phyloP scores from a whole-genome alignment of 75 land plant genomes.

The Cupressus sempervirens region DNA sequence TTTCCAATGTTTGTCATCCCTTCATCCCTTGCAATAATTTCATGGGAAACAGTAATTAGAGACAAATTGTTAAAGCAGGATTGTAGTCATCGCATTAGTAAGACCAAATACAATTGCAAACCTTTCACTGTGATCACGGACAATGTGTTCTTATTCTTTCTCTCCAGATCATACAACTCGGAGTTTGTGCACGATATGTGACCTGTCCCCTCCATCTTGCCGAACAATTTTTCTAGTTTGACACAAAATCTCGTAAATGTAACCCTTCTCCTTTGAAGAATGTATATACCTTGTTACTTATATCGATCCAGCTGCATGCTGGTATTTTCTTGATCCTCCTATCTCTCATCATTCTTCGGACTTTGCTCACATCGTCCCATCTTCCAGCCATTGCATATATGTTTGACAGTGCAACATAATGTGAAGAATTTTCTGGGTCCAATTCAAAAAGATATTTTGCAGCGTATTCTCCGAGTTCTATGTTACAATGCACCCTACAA shows the following conservation, averaged over 20 bases:
- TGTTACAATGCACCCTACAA: not conserved
- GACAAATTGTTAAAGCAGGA: constrained; percentile 11
- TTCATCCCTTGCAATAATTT: constrained; percentile 28
- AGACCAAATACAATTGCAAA: not conserved
- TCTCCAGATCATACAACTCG: not conserved
- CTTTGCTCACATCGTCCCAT: not conserved
- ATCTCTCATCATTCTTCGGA: constrained; percentile 12
- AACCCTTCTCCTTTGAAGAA: not conserved
- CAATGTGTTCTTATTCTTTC: not conserved
- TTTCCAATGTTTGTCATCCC: constrained; percentile 25
- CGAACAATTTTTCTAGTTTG: constrained; percentile 2
- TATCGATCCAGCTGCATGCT: constrained; percentile 1
- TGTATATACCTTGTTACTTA: not conserved
- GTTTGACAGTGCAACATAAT: constrained; percentile 1
- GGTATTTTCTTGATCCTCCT: not conserved
- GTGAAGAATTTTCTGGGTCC: constrained; percentile 4
- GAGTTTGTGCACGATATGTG: not conserved
- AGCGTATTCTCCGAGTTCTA: not conserved
- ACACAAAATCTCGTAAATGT: constrained; percentile 10
- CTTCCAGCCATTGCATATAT: constrained; percentile 1
- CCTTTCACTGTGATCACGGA: not conserved
- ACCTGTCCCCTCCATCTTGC: not conserved
- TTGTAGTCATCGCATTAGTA: constrained; percentile 26
- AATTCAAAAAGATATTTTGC: not conserved
- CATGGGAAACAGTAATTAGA: constrained; percentile 23